Conservation (phyloP, 192 early-diverging fungal genomes). For the Ramicandelaber brevisporus region DNA sequence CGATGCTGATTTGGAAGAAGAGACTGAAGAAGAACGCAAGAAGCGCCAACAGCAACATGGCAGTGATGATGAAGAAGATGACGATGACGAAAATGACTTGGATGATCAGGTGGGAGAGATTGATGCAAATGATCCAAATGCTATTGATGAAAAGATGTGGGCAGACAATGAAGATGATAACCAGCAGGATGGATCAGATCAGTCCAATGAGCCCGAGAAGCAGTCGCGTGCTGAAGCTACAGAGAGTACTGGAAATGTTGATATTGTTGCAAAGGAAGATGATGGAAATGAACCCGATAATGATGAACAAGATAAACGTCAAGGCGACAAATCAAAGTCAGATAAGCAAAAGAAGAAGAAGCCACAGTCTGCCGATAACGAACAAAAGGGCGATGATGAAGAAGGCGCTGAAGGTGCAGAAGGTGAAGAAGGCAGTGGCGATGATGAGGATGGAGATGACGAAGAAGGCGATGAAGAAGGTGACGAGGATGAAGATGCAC, state of each 20-base stretch:
- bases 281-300: constrained; percentile 13
- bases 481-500: constrained; percentile 16
- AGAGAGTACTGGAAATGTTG: constrained; percentile 12
- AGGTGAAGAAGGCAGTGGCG: constrained; percentile 20
- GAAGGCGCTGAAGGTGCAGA: constrained; percentile 11
- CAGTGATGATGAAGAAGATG: constrained; percentile 36
- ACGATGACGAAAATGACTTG: constrained; percentile 40
- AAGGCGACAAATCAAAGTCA: constrained; percentile 6
- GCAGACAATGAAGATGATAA: constrained; percentile 40
- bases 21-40: constrained; percentile 43
- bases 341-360: constrained; percentile 6
- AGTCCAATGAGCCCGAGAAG: constrained; percentile 18
- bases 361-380: constrained; percentile 7
- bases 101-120: constrained; percentile 86
- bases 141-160: constrained; percentile 96
- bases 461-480: constrained; percentile 18
- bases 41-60: too few relatives aligned
- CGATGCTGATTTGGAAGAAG: constrained; percentile 59
- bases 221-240: constrained; percentile 17
- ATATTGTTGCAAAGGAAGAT: constrained; percentile 19
- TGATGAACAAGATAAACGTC: constrained; percentile 8
- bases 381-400: constrained; percentile 7
- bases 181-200: constrained; percentile 15
- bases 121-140: constrained; percentile 60
- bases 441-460: constrained; percentile 21